A percentile compares a stretch with the other conserved stretches of the same genome.
Conservation (phyloP, 2,329 filamentous ascomycete species). For the Emmonsiellopsis sp. region DNA sequence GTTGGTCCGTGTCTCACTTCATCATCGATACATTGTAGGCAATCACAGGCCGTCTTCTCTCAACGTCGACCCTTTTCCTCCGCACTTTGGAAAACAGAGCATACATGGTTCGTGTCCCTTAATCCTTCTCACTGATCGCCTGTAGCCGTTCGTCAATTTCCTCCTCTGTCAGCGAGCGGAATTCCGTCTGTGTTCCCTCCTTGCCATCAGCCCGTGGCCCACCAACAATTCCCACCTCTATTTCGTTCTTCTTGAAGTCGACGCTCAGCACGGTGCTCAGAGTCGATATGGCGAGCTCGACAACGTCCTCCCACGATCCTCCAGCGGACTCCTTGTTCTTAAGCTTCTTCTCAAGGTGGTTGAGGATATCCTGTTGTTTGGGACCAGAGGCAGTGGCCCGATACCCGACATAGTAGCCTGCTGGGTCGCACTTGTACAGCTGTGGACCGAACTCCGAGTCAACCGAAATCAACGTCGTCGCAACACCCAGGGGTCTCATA, state of each 20-base stretch:
- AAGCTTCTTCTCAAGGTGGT: constrained; percentile 98
- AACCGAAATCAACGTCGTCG: constrained; percentile 87
- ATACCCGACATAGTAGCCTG: constrained; percentile 96
- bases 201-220: constrained; percentile 73
- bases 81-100: neutral
- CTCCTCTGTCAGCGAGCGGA: constrained; percentile 86
- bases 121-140: constrained; percentile 98
- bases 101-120: constrained; percentile 25
- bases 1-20: neutral
- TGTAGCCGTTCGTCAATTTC: constrained; percentile 98
- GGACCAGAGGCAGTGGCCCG: constrained; percentile 95
- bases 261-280: constrained; percentile 95
- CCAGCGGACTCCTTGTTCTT: constrained; percentile 96
- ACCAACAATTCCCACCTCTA: constrained; percentile 95
- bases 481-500: constrained; percentile 95
- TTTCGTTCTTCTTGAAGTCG: constrained; percentile 98
- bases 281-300: constrained; percentile 91
- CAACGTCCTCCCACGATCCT: constrained; percentile 92
- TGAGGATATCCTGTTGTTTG: constrained; percentile 97
- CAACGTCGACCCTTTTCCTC: neutral
- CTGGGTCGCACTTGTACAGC: constrained; percentile 96
- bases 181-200: constrained; percentile 68
- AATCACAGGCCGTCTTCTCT: neutral
- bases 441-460: constrained; percentile 89
- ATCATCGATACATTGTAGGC: neutral